Conservation (phyloP, 495 filamentous ascomycete genomes). For the Hypoxylon cercidicola region DNA sequence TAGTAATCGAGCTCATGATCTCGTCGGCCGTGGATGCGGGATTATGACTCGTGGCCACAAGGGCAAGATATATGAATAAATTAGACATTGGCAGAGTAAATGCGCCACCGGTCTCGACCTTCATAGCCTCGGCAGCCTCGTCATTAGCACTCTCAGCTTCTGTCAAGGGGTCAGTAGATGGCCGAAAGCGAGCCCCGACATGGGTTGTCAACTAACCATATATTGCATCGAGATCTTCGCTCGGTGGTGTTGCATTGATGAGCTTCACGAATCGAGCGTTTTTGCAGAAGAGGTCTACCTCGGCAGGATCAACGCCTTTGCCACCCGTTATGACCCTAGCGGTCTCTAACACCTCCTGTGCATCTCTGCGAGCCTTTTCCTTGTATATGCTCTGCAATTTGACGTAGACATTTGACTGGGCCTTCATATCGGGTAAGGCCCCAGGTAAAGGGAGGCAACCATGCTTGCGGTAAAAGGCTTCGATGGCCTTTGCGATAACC, state of each 20-base stretch:
- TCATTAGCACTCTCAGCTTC: slow-evolving; percentile 52
- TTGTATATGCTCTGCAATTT: slow-evolving; percentile 95
- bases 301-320: slow-evolving; percentile 70
- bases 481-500: slow-evolving; percentile 86
- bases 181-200: slow-evolving; percentile 11
- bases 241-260: slow-evolving; percentile 61
- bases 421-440: slow-evolving; percentile 97
- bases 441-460: slow-evolving; percentile 83
- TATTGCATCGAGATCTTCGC: slow-evolving; percentile 41
- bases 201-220: slow-evolving; percentile 38
- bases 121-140: slow-evolving; percentile 54
- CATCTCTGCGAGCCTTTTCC: slow-evolving; percentile 81
- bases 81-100: slow-evolving; percentile 66
- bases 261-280: slow-evolving; percentile 93
- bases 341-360: slow-evolving; percentile 76
- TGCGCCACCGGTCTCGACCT: slow-evolving; percentile 43
- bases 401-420: slow-evolving; percentile 90
- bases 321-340: slow-evolving; percentile 68
- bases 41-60: slow-evolving; percentile 64
- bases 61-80: slow-evolving; percentile 81
- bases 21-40: slow-evolving; percentile 58
- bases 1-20: slow-evolving; percentile 53
- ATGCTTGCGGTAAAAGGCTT: slow-evolving; percentile 76
- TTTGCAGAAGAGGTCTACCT: slow-evolving; percentile 95
- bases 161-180: slow-evolving; percentile 28